A percentile compares a stretch with the other conserved stretches of the same genome.
Conservation (phyloP, 2,329 filamentous ascomycete genomes). For the Tolypocladium inflatum region DNA sequence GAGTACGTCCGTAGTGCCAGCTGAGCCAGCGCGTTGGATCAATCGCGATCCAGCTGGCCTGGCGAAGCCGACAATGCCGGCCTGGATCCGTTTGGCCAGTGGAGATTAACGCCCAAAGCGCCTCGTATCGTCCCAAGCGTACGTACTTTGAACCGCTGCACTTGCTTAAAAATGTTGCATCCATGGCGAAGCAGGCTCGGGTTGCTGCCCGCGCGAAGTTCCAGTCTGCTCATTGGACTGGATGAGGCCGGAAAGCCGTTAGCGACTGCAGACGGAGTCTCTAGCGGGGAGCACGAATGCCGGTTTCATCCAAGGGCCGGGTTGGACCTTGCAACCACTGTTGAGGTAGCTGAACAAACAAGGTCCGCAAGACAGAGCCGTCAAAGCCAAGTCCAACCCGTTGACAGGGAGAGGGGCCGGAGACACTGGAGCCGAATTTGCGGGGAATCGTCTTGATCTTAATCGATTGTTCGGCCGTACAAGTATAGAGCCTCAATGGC, state of each 20-base stretch:
- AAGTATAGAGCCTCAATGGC: background rate
- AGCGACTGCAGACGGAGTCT: background rate
- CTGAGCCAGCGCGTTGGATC: background rate
- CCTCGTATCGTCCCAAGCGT: too few species aligned
- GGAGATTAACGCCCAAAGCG: too few species aligned
- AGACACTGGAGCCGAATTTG: background rate
- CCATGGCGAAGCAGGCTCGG: background rate
- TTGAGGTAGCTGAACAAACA: too few species aligned
- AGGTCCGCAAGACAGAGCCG: background rate
- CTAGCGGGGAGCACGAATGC: background rate
- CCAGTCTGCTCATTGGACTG: background rate
- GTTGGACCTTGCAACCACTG: background rate
- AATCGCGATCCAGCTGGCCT: background rate
- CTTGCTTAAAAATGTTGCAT: background rate
- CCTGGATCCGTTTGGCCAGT: too few species aligned
- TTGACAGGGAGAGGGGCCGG: background rate
- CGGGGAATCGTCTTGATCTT: background rate
- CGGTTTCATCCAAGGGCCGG: background rate
- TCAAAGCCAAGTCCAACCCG: background rate
- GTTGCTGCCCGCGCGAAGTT: background rate
- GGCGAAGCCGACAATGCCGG: background rate
- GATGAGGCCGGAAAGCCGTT: background rate
- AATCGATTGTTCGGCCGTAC: too few species aligned
- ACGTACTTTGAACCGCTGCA: background rate
- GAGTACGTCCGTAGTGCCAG: too few species aligned